Conservation (phyloP, 2,329 filamentous ascomycete species). For the Colletotrichum noveboracense region DNA sequence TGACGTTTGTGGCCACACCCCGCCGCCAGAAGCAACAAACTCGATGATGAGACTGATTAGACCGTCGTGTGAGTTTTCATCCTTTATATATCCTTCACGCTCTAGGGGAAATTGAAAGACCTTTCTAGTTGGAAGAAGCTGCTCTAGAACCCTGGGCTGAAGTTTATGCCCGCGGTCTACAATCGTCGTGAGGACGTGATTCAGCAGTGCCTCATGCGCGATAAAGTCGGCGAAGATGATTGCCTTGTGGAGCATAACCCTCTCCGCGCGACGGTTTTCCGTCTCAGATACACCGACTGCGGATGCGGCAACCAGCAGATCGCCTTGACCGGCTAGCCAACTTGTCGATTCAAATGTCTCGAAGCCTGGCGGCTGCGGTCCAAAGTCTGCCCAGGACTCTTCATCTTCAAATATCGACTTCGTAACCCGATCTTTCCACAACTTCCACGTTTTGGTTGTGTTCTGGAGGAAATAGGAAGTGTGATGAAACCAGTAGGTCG, state of each 20-base stretch:
- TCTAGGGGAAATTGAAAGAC: rapidly evolving
- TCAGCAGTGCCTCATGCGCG: rapidly evolving
- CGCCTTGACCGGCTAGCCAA: rapidly evolving
- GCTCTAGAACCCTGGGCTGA: too few relatives aligned
- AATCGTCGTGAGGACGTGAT: rapidly evolving
- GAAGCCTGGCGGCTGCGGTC: not conserved
- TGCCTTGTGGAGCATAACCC: too few relatives aligned
- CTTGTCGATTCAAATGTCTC: too few relatives aligned
- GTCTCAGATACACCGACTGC: too few relatives aligned
- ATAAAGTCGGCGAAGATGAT: too few relatives aligned
- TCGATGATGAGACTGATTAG: not conserved
- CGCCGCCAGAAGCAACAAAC: too few relatives aligned
- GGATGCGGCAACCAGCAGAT: rapidly evolving
- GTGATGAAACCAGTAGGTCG: not conserved
- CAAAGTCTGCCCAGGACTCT: rapidly evolving
- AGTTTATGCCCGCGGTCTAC: too few relatives aligned
- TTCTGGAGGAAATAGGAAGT: rapidly evolving
- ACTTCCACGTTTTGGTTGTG: rapidly evolving
- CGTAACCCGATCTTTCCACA: not conserved
- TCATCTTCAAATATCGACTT: not conserved
- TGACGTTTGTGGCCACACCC: too few relatives aligned
- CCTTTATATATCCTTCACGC: rapidly evolving
- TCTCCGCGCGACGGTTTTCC: too few relatives aligned
- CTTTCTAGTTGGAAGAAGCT: too few relatives aligned
- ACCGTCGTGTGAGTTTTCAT: not conserved